These are phyloP conservation scores for Gymnopilus dilepis DNA, from an alignment of 768 basidiomycete species.

Conservation along the genomic window DNA sequence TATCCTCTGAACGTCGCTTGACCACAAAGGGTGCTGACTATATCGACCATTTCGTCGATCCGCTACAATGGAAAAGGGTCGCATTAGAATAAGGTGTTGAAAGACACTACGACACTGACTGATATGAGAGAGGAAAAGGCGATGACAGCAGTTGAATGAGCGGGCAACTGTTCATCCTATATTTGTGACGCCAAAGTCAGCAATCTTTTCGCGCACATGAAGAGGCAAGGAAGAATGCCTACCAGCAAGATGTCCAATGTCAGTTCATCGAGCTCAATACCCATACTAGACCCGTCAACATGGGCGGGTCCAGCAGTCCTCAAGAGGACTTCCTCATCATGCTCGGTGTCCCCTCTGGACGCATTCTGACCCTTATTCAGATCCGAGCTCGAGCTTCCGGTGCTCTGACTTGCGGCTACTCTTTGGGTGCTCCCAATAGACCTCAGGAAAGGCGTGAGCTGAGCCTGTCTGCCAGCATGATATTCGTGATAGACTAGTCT, in stretches of 20 bases:
- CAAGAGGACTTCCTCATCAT: slow-evolving; percentile 18
- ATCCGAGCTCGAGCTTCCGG: slow-evolving; percentile 16
- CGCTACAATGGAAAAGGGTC: slow-evolving; percentile 30
- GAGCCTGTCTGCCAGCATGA: slow-evolving; percentile 26
- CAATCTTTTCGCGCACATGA: background rate
- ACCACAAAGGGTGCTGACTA: slow-evolving; percentile 46
- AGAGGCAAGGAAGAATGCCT: slow-evolving; percentile 17
- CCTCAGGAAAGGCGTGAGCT: background rate
- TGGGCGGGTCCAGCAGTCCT: slow-evolving; percentile 34
- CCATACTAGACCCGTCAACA: slow-evolving; percentile 47
- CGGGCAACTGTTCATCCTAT: slow-evolving; percentile 48
- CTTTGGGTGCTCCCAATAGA: background rate
- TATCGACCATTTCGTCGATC: slow-evolving; percentile 45
- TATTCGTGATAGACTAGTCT: slow-evolving; percentile 49
- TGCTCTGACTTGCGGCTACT: background rate
- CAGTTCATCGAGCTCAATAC: slow-evolving; percentile 45
- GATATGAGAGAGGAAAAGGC: slow-evolving; percentile 46
- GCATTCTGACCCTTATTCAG: background rate
- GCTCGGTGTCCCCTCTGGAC: background rate
- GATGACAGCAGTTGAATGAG: slow-evolving; percentile 48
- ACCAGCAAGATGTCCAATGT: slow-evolving; percentile 45
- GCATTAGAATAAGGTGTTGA: background rate
- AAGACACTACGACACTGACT: slow-evolving; percentile 28
- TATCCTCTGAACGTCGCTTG: slow-evolving; percentile 47
- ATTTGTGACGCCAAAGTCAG: background rate